Conservation (phyloP, 495 filamentous ascomycete genomes). For the Mycothermus thermophilus region DNA sequence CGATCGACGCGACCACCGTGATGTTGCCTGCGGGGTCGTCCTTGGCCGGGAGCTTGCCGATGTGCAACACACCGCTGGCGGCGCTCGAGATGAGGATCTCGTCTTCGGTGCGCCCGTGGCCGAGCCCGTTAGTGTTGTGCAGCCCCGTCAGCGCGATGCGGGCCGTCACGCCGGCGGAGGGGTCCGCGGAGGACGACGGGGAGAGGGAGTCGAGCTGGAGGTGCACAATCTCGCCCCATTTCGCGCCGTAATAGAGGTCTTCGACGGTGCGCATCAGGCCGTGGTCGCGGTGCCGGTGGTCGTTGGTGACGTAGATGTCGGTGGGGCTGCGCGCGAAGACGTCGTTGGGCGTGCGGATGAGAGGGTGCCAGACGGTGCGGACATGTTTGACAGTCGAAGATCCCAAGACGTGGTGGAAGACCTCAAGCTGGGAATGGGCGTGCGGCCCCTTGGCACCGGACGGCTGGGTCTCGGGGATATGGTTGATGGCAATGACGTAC, state of each 20-base stretch:
- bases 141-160: slow-evolving; percentile 28
- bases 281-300: slow-evolving; percentile 37
- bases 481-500: slow-evolving; percentile 50
- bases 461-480: slow-evolving; percentile 23
- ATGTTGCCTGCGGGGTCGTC: slow-evolving; percentile 28
- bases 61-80: slow-evolving; percentile 16
- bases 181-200: slow-evolving; percentile 1
- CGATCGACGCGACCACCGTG: slow-evolving; percentile 27
- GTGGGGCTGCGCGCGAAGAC: slow-evolving; percentile 33
- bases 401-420: slow-evolving; percentile 41
- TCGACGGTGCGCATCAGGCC: slow-evolving; percentile 33
- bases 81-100: slow-evolving; percentile 38
- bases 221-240: slow-evolving; percentile 24
- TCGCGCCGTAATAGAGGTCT: slow-evolving; percentile 21
- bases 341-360: slow-evolving; percentile 49
- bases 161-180: slow-evolving; percentile 26
- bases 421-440: slow-evolving; percentile 37
- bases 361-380: slow-evolving; percentile 33
- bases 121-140: slow-evolving; percentile 44
- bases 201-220: slow-evolving; percentile 11
- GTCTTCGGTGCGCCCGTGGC: slow-evolving; percentile 31
- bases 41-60: slow-evolving; percentile 16
- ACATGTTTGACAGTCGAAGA: slow-evolving; percentile 19
- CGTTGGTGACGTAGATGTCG: slow-evolving; percentile 47
- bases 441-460: slow-evolving; percentile 8